A percentile compares a stretch with the other conserved stretches of the same genome.
phyloP scores from a whole-genome alignment of 805 yeast species.

The Kodamaea sagamina region DNA sequence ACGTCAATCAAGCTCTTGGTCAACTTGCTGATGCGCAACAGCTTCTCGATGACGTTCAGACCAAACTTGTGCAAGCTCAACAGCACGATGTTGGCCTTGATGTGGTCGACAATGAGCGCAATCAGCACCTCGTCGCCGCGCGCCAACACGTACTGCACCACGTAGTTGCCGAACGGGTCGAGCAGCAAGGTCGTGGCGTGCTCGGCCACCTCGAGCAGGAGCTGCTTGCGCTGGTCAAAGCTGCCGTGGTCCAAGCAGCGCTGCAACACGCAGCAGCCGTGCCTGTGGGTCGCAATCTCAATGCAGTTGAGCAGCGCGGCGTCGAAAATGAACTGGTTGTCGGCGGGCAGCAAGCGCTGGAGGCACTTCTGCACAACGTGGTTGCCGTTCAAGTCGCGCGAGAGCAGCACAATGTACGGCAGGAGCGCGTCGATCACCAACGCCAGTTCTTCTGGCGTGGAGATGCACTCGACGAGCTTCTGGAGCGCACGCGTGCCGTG shows the following conservation, averaged over 20 bases:
- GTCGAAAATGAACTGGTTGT: slow-evolving; percentile 86
- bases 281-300: slow-evolving; percentile 90
- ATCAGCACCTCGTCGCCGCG: slow-evolving; percentile 44
- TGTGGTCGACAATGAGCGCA: slow-evolving; percentile 36
- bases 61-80: slow-evolving; percentile 64
- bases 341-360: slow-evolving; percentile 64
- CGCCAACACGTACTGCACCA: slow-evolving; percentile 84
- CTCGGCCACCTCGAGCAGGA: slow-evolving; percentile 67
- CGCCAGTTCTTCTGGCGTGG: slow-evolving; percentile 68
- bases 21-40: slow-evolving; percentile 49
- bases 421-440: slow-evolving; percentile 61
- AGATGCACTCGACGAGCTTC: slow-evolving; percentile 81
- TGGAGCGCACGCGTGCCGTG: slow-evolving; percentile 97
- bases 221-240: slow-evolving; percentile 61
- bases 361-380: slow-evolving; percentile 94
- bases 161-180: slow-evolving; percentile 97
- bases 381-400: slow-evolving; percentile 92
- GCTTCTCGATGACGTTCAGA: slow-evolving; percentile 45
- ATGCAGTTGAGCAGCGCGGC: slow-evolving; percentile 73
- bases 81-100: slow-evolving; percentile 38
- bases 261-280: slow-evolving; percentile 74
- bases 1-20: slow-evolving; percentile 47
- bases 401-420: slow-evolving; percentile 73
- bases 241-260: slow-evolving; percentile 92
- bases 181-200: slow-evolving; percentile 70